Evolutionary conservation across 495 filamentous ascomycete species (phyloP).

Genomic region (Tetracladium setigerum): DNA sequence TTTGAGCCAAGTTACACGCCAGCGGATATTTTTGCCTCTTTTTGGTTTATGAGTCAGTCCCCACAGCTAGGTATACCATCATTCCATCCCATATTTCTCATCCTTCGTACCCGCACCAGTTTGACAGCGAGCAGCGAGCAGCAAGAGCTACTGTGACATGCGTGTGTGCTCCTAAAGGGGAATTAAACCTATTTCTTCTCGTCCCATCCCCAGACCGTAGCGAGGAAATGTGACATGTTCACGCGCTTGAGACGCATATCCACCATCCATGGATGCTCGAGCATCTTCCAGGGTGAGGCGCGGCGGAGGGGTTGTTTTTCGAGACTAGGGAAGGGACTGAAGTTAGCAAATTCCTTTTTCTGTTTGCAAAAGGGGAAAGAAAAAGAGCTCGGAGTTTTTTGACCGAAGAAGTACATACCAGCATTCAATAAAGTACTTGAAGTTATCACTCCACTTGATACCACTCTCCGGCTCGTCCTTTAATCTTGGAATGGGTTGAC

Average conservation of each 20-base stretch:
- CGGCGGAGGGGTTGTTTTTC: constrained; percentile 86
- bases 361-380: neutral
- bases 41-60: too few species aligned
- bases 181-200: constrained; percentile 22
- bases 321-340: constrained; percentile 47
- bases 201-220: constrained; percentile 94
- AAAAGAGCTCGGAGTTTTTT: neutral
- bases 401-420: constrained; percentile 68
- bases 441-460: constrained; percentile 89
- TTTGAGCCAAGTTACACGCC: too few species aligned
- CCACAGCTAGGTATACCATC: too few species aligned
- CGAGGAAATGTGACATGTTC: constrained; percentile 89
- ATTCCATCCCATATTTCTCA: too few species aligned
- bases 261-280: constrained; percentile 96
- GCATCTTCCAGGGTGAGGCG: constrained; percentile 95
- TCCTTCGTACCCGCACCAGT: too few species aligned
- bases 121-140: too few species aligned
- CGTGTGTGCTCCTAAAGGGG: too few species aligned
- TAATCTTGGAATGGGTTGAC: constrained; percentile 89
- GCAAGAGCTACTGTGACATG: too few species aligned
- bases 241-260: constrained; percentile 94
- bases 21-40: too few species aligned
- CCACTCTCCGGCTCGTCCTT: constrained; percentile 81
- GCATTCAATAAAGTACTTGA: constrained; percentile 99
- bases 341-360: too few species aligned